Evolutionary conservation across 805 yeast species (phyloP).

Genomic region (Saccharomycopsis guyanensis): DNA sequence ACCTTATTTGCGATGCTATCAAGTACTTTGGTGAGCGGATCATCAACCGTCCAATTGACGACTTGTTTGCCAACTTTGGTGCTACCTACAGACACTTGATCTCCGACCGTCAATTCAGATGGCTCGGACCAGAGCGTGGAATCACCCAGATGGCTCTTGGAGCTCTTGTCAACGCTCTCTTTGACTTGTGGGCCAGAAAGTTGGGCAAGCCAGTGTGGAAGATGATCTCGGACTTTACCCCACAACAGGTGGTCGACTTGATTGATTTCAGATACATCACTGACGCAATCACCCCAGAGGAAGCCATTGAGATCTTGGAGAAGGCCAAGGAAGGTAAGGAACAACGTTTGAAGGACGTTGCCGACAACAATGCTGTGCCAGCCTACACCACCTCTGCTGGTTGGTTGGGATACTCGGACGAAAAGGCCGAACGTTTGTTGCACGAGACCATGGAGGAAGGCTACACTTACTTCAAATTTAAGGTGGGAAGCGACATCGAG

Average conservation of each 20-base stretch:
- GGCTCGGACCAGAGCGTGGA: conserved; percentile 41
- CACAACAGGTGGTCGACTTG: conserved; percentile 34
- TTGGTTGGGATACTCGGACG: conserved; percentile 36
- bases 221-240: conserved; percentile 34
- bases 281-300: conserved; percentile 38
- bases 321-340: conserved; percentile 28
- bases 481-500: conserved; percentile 33
- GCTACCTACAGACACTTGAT: conserved; percentile 35
- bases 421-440: conserved; percentile 31
- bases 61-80: conserved; percentile 32
- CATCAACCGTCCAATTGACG: conserved; percentile 28
- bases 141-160: conserved; percentile 36
- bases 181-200: conserved; percentile 38
- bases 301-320: conserved; percentile 30
- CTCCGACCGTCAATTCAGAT: conserved; percentile 34
- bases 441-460: conserved; percentile 31
- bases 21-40: conserved; percentile 32
- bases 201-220: conserved; percentile 35
- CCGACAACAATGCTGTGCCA: conserved; percentile 32
- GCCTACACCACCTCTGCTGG: conserved; percentile 41
- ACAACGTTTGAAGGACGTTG: conserved; percentile 29
- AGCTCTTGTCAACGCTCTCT: conserved; percentile 34
- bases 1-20: conserved; percentile 30
- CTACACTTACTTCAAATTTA: conserved; percentile 35
- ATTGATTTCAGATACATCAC: conserved; percentile 36